These are phyloP conservation scores for Blastocladiella emersonii DNA, from an alignment of 371 early-diverging fungal genomes.

Conservation along the genomic window DNA sequence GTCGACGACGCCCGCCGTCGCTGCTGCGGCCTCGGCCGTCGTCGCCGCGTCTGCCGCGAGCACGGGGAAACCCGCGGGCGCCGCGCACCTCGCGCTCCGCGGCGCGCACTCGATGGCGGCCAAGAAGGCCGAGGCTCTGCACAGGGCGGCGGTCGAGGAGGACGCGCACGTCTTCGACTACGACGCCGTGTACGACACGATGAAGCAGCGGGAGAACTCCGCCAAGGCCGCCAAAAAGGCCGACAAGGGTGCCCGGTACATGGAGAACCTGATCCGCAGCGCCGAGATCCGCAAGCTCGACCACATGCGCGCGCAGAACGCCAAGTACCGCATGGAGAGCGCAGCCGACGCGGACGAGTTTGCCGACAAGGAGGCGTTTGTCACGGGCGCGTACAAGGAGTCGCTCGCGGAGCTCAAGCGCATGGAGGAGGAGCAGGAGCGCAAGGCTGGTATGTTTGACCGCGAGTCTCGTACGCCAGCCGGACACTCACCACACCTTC, in stretches of 20 bases:
- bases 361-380: slow-evolving; percentile 71
- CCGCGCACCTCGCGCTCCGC: slow-evolving; percentile 14
- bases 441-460: slow-evolving; percentile 19
- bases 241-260: slow-evolving; percentile 31
- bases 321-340: slow-evolving; percentile 60
- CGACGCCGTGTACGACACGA: slow-evolving; percentile 75
- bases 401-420: slow-evolving; percentile 59
- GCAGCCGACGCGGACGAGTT: slow-evolving; percentile 51
- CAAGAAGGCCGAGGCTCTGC: slow-evolving; percentile 21
- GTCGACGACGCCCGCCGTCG: not conserved
- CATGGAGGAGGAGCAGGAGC: slow-evolving; percentile 69
- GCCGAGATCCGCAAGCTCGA: slow-evolving; percentile 72
- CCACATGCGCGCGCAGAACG: slow-evolving; percentile 61
- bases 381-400: slow-evolving; percentile 67
- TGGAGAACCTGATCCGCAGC: slow-evolving; percentile 52
- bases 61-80: slow-evolving; percentile 12
- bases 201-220: slow-evolving; percentile 47
- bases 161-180: slow-evolving; percentile 81
- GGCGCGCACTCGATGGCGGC: not conserved
- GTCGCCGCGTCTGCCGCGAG: not conserved
- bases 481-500: too few relatives aligned
- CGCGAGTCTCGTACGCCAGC: too few relatives aligned
- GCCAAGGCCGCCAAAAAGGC: slow-evolving; percentile 25
- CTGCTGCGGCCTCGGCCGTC: slow-evolving; percentile 13
- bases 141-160: slow-evolving; percentile 51